A percentile compares a stretch with the other conserved stretches of the same genome.
Conservation (phyloP, 768 basidiomycete genomes). For the Auriscalpium microsporum region DNA sequence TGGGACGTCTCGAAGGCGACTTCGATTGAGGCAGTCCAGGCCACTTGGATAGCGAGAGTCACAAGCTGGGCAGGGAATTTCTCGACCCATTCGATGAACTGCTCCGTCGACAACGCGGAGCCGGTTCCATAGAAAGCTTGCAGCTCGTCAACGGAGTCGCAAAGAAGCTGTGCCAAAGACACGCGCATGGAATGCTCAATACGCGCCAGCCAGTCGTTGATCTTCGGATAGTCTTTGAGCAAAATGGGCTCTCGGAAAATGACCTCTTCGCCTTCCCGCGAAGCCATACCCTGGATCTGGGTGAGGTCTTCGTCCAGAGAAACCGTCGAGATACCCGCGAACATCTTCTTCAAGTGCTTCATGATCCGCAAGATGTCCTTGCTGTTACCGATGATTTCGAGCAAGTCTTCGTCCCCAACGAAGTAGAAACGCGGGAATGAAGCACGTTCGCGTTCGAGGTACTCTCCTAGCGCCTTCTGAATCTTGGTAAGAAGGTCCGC, state of each 20-base stretch:
- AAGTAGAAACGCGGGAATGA: conserved; percentile 99
- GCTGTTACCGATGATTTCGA: conserved; percentile 99
- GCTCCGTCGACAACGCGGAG: conserved; percentile 47
- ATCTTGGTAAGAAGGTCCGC: conserved; percentile 96
- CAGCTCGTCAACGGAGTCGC: conserved; percentile 72
- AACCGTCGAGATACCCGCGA: conserved; percentile 91
- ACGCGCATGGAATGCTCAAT: conserved; percentile 90
- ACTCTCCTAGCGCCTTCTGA: conserved; percentile 98
- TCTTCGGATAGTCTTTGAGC: conserved; percentile 90
- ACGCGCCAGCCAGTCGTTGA: conserved; percentile 96
- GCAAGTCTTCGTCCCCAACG: conserved; percentile 95
- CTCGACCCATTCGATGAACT: conserved; percentile 86
- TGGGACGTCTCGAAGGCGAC: conserved; percentile 46
- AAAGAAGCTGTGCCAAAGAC: conserved; percentile 77
- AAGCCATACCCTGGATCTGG: conserved; percentile 88
- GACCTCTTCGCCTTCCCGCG: conserved; percentile 93
- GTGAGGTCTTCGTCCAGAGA: conserved; percentile 81
- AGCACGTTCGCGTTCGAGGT: conserved; percentile 92
- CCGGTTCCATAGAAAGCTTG: conserved; percentile 70
- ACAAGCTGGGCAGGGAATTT: conserved; percentile 94
- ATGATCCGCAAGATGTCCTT: conserved; percentile 96
- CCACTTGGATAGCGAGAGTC: conserved; percentile 89
- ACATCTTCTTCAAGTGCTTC: conserved; percentile 99
- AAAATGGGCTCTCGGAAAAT: conserved; percentile 73
- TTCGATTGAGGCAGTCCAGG: conserved; percentile 88